Percentiles rank a stretch among this genome's conserved stretches.
Evolutionary conservation across 768 basidiomycete species (phyloP).

Genomic region (Leccinellum albellum): DNA sequence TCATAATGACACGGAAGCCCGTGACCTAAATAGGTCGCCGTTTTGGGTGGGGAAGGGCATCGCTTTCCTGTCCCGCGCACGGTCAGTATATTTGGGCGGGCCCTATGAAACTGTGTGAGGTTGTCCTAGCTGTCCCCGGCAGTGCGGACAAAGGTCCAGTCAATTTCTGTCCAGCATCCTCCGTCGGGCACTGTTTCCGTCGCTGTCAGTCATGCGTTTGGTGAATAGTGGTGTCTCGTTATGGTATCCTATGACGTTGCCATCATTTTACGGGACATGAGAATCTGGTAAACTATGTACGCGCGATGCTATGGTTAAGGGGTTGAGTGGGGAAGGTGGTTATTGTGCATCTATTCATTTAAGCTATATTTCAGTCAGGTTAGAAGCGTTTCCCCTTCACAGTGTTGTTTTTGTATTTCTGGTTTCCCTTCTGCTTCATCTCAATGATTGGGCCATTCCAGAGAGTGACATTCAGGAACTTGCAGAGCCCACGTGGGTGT

Average conservation of each 20-base stretch:
- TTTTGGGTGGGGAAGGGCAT: neutral
- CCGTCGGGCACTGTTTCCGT: neutral
- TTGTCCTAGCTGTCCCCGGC: neutral
- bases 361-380: no score
- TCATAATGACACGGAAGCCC: neutral
- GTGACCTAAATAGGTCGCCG: slow-evolving; percentile 7
- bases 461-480: neutral
- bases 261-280: no score
- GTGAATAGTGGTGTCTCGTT: no score
- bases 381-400: neutral
- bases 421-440: neutral
- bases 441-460: neutral
- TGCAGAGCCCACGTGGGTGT: neutral
- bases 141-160: neutral
- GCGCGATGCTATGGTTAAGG: no score
- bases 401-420: neutral
- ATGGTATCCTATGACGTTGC: no score
- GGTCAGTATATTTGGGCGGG: slow-evolving; percentile 5
- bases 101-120: no score
- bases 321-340: no score
- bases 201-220: no score
- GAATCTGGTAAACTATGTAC: no score
- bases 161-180: neutral
- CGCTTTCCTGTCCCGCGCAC: slow-evolving; percentile 5
- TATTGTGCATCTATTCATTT: no score